Evolutionary conservation across 2,329 filamentous ascomycete species (phyloP), one percentile per base, ranked within the genome.

Genomic region (Myotisia sp.): DNA sequence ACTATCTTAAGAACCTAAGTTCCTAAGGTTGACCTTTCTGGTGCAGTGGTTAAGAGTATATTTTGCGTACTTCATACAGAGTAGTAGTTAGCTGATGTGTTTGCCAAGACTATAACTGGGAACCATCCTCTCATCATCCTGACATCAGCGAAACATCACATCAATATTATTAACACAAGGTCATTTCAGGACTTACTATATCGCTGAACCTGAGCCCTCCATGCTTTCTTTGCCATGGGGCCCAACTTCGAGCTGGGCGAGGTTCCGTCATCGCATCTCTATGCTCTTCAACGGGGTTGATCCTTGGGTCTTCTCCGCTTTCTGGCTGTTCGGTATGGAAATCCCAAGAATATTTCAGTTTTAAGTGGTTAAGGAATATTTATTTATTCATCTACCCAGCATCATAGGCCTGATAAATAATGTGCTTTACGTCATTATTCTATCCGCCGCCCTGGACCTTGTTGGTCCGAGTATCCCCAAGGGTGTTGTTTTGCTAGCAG

Each of bases 401-500:
- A 23, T 5, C 12, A n/a, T n/a, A 87, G 83, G 83, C 34, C 64
- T 90, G 12, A 90, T 95, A 54, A 95, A 98, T 60, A 95, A 95
- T 62, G 83, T 95, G 46, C 79, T 94, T 60, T 95, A 94, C 59
- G 87, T 95, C 37, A 82, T 95, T 55, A 90, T 95, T 53, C 79
- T 98, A 49, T 92, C 85, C 19, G 82, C 90, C 22, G 90, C 90
- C 3, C 80, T 94, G 49, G 90, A 98, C 51, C 80, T 98, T 41
- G 90, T 95, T 47, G 87, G 87, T 22, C 78, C 82, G 20, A 56
- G 66, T 43, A 68, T 94, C 1, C 90, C 90, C 32, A 95, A 95
- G 57, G 84, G 82, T 47, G 71, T 92, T 37, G 87, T 98, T 36
- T 76, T 95, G 36, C 80, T 95, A 42, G 85, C 85, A 54, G 85